Conservation (phyloP, 1,139 yeast genomes). For the Magnusiomyces tetraspermus region DNA sequence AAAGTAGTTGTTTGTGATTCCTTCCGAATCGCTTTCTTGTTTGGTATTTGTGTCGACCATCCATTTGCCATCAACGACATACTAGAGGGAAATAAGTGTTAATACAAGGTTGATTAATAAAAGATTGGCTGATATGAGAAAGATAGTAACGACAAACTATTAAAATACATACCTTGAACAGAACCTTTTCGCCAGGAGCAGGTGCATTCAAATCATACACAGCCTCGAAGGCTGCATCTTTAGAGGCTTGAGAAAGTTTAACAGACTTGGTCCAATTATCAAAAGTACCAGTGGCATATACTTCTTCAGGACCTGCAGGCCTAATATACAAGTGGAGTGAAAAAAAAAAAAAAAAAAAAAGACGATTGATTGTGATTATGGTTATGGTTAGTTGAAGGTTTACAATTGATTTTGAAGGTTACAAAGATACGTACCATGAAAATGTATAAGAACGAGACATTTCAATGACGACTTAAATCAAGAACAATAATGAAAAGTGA, state of each 20-base stretch:
- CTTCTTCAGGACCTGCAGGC: constrained; percentile 14
- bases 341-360: neutral
- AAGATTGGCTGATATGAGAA: constrained; percentile 11
- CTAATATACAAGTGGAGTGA: no score
- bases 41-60: constrained; percentile 7
- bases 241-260: constrained; percentile 5
- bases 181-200: constrained; percentile 5
- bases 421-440: neutral
- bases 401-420: no score
- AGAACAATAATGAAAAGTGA: no score
- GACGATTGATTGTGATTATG: neutral
- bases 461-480: neutral
- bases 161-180: constrained; percentile 8
- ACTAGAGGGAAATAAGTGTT: no score
- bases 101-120: no score
- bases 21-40: constrained; percentile 8
- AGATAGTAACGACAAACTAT: constrained; percentile 6
- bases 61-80: constrained; percentile 15
- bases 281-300: constrained; percentile 15
- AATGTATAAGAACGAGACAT: neutral
- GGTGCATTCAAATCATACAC: constrained; percentile 7
- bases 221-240: constrained; percentile 10
- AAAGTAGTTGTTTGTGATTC: constrained; percentile 12
- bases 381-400: no score
- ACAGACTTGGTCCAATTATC: constrained; percentile 16